These are phyloP conservation scores for Gynandropsis gynandra DNA, from an alignment of 345 rosid species.

Conservation along the genomic window DNA sequence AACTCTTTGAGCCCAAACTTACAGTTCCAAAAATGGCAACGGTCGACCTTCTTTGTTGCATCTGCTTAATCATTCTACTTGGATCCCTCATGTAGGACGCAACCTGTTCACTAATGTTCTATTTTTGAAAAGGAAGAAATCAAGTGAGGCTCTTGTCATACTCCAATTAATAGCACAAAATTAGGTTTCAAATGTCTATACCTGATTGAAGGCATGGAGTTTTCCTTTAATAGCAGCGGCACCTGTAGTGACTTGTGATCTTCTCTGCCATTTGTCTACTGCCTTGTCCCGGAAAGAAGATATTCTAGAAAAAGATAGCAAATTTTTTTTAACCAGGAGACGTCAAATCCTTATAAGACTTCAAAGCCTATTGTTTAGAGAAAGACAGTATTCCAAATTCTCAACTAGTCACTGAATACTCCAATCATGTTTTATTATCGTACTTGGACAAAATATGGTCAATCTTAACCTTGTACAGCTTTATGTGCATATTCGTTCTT, in stretches of 20 bases:
- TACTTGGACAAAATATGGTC: constrained; percentile 4
- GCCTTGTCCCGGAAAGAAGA: constrained; percentile 76
- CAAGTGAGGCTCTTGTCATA: constrained; percentile 15
- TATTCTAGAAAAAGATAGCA: constrained; percentile 41
- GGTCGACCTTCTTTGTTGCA: constrained; percentile 72
- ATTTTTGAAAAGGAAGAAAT: constrained; percentile 15
- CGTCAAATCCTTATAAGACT: neutral
- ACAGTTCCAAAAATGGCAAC: constrained; percentile 67
- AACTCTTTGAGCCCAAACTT: constrained; percentile 26
- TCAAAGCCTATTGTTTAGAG: too few species aligned
- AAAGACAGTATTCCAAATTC: too few species aligned
- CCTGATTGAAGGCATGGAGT: constrained; percentile 96
- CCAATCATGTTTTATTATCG: neutral
- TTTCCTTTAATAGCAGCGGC: constrained; percentile 83
- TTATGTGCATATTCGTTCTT: too few species aligned
- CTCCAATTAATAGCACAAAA: neutral
- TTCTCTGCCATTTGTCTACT: constrained; percentile 91
- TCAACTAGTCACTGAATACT: too few species aligned
- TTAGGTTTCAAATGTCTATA: constrained; percentile 19
- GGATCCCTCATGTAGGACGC: constrained; percentile 89
- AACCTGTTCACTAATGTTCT: constrained; percentile 93
- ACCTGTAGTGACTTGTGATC: constrained; percentile 82
- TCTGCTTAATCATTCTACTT: constrained; percentile 89
- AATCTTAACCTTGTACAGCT: neutral
- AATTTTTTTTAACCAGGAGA: too few species aligned